Evolutionary conservation across 768 basidiomycete genomes (phyloP).

Genomic region (Hemileccinum rubropunctum): DNA sequence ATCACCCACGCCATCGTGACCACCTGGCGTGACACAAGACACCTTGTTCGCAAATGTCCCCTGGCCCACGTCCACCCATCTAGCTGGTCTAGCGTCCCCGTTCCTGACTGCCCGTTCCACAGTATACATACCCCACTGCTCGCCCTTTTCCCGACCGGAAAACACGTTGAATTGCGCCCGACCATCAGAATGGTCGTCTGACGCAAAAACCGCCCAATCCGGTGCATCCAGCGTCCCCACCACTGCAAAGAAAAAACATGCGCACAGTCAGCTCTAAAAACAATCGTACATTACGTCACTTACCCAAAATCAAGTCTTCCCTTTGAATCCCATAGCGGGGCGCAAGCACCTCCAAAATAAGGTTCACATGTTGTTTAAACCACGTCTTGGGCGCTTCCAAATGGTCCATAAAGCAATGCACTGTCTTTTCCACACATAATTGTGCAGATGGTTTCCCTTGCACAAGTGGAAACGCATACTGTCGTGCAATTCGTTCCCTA

Average conservation of each 20-base stretch:
- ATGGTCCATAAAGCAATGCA: slow-evolving; percentile 64
- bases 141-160: slow-evolving; percentile 43
- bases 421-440: slow-evolving; percentile 65
- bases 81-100: slow-evolving; percentile 44
- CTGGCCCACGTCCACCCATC: slow-evolving; percentile 40
- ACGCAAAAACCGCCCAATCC: slow-evolving; percentile 74
- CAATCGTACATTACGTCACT: background rate
- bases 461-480: slow-evolving; percentile 59
- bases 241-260: slow-evolving; percentile 34
- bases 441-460: slow-evolving; percentile 65
- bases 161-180: slow-evolving; percentile 73
- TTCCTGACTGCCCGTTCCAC: slow-evolving; percentile 47
- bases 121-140: slow-evolving; percentile 75
- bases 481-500: slow-evolving; percentile 46
- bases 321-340: slow-evolving; percentile 45
- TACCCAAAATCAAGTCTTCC: slow-evolving; percentile 57
- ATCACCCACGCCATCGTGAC: slow-evolving; percentile 33
- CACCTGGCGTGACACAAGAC: slow-evolving; percentile 36
- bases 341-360: slow-evolving; percentile 56
- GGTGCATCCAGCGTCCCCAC: slow-evolving; percentile 70
- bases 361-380: slow-evolving; percentile 68
- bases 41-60: slow-evolving; percentile 51
- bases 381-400: slow-evolving; percentile 65
- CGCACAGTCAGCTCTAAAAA: background rate
- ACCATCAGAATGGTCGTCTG: slow-evolving; percentile 63